Evolutionary conservation across 2,329 filamentous ascomycete species (phyloP), one percentile per base, ranked within the genome.

Genomic region (Fusarium citri): DNA sequence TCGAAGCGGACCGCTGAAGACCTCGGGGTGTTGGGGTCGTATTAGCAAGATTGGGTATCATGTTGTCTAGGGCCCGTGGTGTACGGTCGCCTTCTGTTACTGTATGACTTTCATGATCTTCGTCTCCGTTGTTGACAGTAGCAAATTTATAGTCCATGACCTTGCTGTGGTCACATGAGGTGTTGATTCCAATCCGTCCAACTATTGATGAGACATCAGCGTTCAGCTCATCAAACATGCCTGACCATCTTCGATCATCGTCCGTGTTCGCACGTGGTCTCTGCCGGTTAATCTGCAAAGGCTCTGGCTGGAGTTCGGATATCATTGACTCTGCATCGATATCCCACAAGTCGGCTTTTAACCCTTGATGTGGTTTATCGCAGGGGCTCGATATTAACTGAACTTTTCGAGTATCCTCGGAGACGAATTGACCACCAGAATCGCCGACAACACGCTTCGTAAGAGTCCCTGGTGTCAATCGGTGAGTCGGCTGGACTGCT

Each of bases 401-500:
- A 10, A 41, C 59, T 25, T 71, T 56, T 10, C 56, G 68, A 14
- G 59, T 40, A 20, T 74, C 72, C 30, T 76, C 67, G 9, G 47
- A 43, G 18, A 60, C 67, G 16, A 77, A 25, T 14, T 65, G 54
- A 1, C 73, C 73, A 31, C 75, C 74, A n/a, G 72, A 73, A 34
- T 66, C 64, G 34, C 64, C 69, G 22, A 77, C 63, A 16, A 77
- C 59, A 18, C 69, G 72, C 23, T 64, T 66, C 22, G 71, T 59
- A 16, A 76, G 56, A 20, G 67, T 69, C n/a, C 67, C 60, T 25
- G 76, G 69, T 8, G 74, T 77, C 16, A 76, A 65, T 18, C 75
- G 71, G 18, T 71, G 63, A 25, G 57, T 67, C 46, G 64, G 66
- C 22, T 73, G 60, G 18, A 68, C 53, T n/a, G 66, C 56, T n/a